These are phyloP conservation scores for Hyaloperonospora brassicae DNA, from an alignment of 352 stramenopile species.

Conservation along the genomic window DNA sequence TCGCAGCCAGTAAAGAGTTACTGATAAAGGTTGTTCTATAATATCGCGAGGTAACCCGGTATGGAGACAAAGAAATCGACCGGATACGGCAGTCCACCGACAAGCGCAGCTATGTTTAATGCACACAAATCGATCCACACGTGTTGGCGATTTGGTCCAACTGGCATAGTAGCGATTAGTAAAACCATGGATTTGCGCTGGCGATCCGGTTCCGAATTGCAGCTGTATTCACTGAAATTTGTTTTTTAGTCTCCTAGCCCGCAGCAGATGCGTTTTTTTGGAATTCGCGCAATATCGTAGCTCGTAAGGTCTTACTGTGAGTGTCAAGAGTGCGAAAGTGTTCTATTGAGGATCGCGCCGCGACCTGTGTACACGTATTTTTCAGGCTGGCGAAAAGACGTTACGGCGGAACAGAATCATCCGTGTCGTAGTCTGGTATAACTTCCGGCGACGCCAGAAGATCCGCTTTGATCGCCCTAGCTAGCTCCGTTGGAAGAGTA, in stretches of 20 bases:
- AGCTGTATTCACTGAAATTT: background rate
- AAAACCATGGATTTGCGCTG: background rate
- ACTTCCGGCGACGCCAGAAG: no score
- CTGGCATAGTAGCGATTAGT: background rate
- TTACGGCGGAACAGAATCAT: no score
- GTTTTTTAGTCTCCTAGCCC: background rate
- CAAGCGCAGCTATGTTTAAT: background rate
- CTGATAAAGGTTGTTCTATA: background rate
- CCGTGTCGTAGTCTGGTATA: no score
- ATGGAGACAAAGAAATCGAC: background rate
- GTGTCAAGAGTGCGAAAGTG: background rate
- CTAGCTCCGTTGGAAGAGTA: no score
- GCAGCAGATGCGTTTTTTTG: no score
- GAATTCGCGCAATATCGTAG: background rate
- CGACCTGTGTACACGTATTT: background rate
- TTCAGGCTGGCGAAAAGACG: background rate
- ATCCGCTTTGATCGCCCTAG: no score
- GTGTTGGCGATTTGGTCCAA: background rate
- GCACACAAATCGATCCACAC: background rate
- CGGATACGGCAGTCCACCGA: background rate
- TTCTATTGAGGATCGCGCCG: background rate
- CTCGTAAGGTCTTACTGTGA: background rate
- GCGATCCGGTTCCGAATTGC: background rate
- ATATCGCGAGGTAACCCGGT: background rate
- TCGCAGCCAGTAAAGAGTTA: background rate